A percentile compares a stretch with the other conserved stretches of the same genome.
These are phyloP conservation scores for Pleurotus tuoliensis DNA, from an alignment of 768 basidiomycete species.

Conservation along the genomic window DNA sequence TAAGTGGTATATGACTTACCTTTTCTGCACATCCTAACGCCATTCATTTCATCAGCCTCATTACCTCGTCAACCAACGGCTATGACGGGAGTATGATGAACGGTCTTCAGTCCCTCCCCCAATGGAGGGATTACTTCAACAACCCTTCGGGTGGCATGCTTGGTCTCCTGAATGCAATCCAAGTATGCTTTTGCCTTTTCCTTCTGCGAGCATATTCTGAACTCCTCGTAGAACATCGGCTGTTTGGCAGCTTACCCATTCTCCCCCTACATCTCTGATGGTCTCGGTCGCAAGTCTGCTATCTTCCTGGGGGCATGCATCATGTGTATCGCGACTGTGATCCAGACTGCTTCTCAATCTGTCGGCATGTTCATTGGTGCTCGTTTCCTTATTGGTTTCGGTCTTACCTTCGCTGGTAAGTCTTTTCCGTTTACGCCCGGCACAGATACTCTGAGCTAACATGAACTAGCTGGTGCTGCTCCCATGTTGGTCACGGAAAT, in stretches of 20 bases:
- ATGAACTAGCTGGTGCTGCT: conserved; percentile 55
- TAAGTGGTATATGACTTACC: conserved; percentile 24
- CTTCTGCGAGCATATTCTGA: neutral
- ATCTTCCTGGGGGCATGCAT: conserved; percentile 68
- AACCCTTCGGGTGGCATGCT: conserved; percentile 54
- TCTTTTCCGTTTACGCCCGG: neutral
- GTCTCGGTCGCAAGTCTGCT: conserved; percentile 61
- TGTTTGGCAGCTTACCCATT: conserved; percentile 64
- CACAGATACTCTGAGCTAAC: conserved; percentile 7
- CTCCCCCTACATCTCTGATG: conserved; percentile 69
- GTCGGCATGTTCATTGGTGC: conserved; percentile 80
- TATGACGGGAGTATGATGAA: conserved; percentile 83
- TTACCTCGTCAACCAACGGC: conserved; percentile 73
- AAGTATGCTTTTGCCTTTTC: conserved; percentile 36
- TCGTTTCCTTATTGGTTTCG: conserved; percentile 76
- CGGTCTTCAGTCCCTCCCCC: conserved; percentile 62
- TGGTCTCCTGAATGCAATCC: conserved; percentile 72
- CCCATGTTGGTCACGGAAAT: conserved; percentile 84
- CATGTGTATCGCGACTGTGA: conserved; percentile 63
- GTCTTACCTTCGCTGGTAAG: conserved; percentile 64
- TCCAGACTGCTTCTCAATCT: conserved; percentile 70
- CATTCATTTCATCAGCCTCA: conserved; percentile 38
- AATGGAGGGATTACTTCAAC: conserved; percentile 62
- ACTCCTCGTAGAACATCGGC: conserved; percentile 56
- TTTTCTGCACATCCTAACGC: neutral